Evolutionary conservation across 176 grass and related monocot genomes (phyloP).

Genomic region (Oryza glaberrima): DNA sequence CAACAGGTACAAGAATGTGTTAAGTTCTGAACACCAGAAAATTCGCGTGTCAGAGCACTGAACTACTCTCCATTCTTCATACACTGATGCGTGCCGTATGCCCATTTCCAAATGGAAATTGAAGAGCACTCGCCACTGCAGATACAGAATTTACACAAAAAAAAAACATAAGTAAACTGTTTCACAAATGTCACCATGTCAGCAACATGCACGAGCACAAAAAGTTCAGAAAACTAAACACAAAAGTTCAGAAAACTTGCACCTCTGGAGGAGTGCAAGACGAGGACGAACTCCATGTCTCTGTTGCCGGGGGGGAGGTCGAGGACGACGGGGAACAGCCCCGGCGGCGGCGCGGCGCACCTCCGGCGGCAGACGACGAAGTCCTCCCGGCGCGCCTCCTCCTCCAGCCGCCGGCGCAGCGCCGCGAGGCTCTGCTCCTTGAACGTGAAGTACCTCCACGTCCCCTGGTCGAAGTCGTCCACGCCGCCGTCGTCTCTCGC

Average conservation of each 20-base stretch:
- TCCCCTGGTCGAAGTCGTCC: conserved; percentile 56
- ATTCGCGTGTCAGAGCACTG: background rate
- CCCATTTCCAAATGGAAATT: background rate
- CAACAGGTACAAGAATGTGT: background rate
- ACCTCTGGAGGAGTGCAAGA: conserved; percentile 39
- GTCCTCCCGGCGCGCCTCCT: conserved; percentile 40
- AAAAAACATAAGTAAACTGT: background rate
- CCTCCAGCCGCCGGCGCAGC: conserved; percentile 38
- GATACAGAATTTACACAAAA: background rate
- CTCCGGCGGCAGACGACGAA: conserved; percentile 55
- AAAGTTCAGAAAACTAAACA: conserved; percentile 15
- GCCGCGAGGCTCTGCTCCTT: conserved; percentile 45
- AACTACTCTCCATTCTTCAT: conserved; percentile 29
- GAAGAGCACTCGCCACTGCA: conserved; percentile 33
- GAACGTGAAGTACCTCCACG: conserved; percentile 58
- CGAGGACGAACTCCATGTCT: conserved; percentile 56
- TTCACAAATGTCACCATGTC: background rate
- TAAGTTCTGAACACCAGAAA: conserved; percentile 22
- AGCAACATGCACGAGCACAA: background rate
- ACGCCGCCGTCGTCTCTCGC: conserved; percentile 52
- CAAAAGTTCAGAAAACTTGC: background rate
- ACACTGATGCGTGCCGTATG: background rate
- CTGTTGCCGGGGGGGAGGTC: conserved; percentile 58
- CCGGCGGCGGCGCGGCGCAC: background rate
- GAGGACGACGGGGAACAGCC: conserved; percentile 51